Evolutionary conservation across 2,329 filamentous ascomycete species (phyloP).

Genomic region (Tolypocladium capitatum): DNA sequence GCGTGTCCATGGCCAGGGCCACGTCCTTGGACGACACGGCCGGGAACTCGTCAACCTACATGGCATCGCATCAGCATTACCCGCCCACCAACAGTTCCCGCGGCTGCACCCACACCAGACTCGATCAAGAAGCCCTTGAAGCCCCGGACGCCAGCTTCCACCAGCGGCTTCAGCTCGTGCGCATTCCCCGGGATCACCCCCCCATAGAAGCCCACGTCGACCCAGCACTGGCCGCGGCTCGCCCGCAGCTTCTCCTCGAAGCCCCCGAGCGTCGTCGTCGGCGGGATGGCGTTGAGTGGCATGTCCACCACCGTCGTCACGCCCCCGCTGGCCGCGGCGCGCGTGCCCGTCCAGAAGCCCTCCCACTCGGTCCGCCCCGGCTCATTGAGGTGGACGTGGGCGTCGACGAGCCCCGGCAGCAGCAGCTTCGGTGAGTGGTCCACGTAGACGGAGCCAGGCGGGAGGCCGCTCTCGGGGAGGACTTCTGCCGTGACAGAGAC

Average conservation of each 20-base stretch:
- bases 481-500: slow-evolving; percentile 59
- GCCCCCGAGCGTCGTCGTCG: slow-evolving; percentile 76
- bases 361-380: slow-evolving; percentile 97
- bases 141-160: slow-evolving; percentile 75
- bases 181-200: slow-evolving; percentile 87
- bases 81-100: too few relatives aligned
- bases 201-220: slow-evolving; percentile 97
- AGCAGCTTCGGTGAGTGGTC: slow-evolving; percentile 78
- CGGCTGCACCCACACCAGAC: slow-evolving; percentile 56
- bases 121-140: slow-evolving; percentile 98
- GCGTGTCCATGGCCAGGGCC: slow-evolving; percentile 61
- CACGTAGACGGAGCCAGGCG: slow-evolving; percentile 56
- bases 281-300: slow-evolving; percentile 93
- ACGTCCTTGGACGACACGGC: slow-evolving; percentile 75
- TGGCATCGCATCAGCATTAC: background rate
- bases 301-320: slow-evolving; percentile 97
- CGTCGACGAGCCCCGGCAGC: slow-evolving; percentile 85
- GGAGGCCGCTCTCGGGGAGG: slow-evolving; percentile 64
- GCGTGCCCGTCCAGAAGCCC: slow-evolving; percentile 88
- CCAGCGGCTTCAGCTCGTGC: slow-evolving; percentile 62
- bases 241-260: slow-evolving; percentile 78
- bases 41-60: slow-evolving; percentile 84
- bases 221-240: slow-evolving; percentile 82
- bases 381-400: slow-evolving; percentile 95
- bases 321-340: slow-evolving; percentile 86